Percentiles rank a stretch among this genome's conserved stretches.
Conservation (phyloP, 108 stramenopile species). For the Schizochytrium sp. region DNA sequence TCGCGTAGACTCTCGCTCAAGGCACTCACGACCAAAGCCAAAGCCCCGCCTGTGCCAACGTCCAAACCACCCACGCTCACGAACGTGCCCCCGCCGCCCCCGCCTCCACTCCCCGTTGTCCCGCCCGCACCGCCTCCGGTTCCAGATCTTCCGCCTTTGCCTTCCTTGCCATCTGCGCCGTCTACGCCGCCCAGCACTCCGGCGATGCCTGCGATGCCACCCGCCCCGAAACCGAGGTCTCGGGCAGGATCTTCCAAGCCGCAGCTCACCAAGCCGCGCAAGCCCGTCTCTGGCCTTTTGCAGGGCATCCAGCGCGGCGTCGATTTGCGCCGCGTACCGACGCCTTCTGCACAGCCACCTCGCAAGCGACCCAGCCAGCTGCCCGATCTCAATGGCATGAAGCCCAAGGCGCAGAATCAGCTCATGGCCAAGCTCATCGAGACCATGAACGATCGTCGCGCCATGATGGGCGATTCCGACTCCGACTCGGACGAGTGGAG, state of each 20-base stretch:
- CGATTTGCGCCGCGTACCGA: neutral
- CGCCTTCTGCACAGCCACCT: neutral
- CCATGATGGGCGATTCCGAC: neutral
- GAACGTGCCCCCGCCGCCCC: neutral
- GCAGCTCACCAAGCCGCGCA: too few relatives aligned
- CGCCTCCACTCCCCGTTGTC: neutral
- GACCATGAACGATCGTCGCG: neutral
- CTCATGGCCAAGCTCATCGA: slow-evolving; percentile 17
- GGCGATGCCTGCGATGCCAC: neutral
- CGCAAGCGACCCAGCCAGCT: neutral
- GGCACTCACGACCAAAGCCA: neutral
- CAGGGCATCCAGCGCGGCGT: neutral
- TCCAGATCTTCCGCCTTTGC: neutral
- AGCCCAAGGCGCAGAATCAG: slow-evolving; percentile 11
- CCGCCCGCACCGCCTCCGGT: neutral
- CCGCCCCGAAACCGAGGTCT: neutral
- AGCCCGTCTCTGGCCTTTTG: neutral
- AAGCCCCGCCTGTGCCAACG: neutral
- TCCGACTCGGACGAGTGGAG: neutral
- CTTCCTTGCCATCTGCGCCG: neutral
- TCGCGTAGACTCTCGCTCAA: neutral
- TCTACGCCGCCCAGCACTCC: neutral
- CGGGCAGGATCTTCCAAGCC: neutral
- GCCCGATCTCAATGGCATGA: neutral
- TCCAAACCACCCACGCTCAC: neutral